phyloP scores from a whole-genome alignment of 1,284 basidiomycete genomes.

The Hypsizygus ulmarius region DNA sequence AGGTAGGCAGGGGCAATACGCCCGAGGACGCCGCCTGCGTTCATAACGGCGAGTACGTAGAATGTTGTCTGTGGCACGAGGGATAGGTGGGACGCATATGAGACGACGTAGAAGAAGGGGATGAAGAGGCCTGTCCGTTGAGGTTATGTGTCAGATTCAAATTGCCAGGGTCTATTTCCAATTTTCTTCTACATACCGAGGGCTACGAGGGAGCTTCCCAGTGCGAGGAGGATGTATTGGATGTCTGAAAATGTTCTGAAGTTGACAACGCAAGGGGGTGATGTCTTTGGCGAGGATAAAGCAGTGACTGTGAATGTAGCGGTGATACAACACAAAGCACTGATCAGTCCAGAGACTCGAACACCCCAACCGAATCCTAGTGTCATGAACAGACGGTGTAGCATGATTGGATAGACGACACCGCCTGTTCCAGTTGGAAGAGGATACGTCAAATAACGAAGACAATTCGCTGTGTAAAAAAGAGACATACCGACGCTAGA shows the following conservation, averaged over 20 bases:
- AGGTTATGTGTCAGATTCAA: background rate
- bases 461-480: conserved; percentile 10
- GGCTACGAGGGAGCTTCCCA: conserved; percentile 49
- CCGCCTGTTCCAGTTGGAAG: conserved; percentile 45
- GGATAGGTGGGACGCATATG: conserved; percentile 44
- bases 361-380: conserved; percentile 66
- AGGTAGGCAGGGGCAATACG: conserved; percentile 59
- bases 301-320: conserved; percentile 42
- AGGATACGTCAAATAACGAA: conserved; percentile 16
- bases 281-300: conserved; percentile 23
- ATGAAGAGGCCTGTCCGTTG: conserved; percentile 52
- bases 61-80: conserved; percentile 40
- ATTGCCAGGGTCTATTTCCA: background rate
- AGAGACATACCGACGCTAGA: conserved; percentile 52
- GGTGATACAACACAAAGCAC: conserved; percentile 38
- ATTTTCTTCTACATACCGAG: conserved; percentile 36
- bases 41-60: conserved; percentile 59
- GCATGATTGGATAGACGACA: conserved; percentile 64
- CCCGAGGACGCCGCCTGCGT: conserved; percentile 61
- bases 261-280: conserved; percentile 23
- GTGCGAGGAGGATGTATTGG: conserved; percentile 43
- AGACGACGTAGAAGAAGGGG: conserved; percentile 62
- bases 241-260: conserved; percentile 40
- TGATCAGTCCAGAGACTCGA: conserved; percentile 44
- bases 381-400: conserved; percentile 51